phyloP scores from a whole-genome alignment of 1,284 basidiomycete species.

The Coniferiporia weirii region DNA sequence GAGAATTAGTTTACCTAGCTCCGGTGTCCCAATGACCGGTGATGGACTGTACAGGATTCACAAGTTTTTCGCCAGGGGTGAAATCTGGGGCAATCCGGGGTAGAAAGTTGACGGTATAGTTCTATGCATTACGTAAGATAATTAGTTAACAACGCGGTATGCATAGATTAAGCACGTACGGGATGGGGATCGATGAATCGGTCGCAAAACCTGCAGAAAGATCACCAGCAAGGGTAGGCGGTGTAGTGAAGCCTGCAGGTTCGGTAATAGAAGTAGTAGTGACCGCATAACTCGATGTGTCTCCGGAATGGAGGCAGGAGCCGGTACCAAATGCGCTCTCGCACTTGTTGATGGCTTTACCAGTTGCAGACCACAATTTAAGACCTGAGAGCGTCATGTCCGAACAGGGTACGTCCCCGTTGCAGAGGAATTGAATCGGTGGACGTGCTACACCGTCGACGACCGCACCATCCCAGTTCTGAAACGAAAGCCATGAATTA shows the following conservation, averaged over 20 bases:
- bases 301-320: conserved; percentile 26
- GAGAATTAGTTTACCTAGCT: no score
- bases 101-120: conserved; percentile 31
- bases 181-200: conserved; percentile 29
- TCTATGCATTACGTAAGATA: conserved; percentile 17
- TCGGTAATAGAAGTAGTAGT: conserved; percentile 23
- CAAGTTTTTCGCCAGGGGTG: conserved; percentile 18
- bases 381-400: conserved; percentile 29
- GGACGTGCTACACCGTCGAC: conserved; percentile 28
- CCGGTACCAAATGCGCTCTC: conserved; percentile 31
- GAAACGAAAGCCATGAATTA: background rate
- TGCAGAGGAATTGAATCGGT: conserved; percentile 30
- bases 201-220: conserved; percentile 28
- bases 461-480: conserved; percentile 33
- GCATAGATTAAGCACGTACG: conserved; percentile 23
- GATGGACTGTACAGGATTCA: background rate
- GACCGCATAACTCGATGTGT: conserved; percentile 24
- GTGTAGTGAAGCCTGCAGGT: conserved; percentile 28
- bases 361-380: conserved; percentile 30
- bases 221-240: conserved; percentile 29
- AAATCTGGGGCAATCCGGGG: conserved; percentile 23
- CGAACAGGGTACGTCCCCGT: conserved; percentile 31
- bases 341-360: conserved; percentile 29
- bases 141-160: background rate
- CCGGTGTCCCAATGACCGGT: no score